A percentile compares a stretch with the other conserved stretches of the same genome.
Evolutionary conservation across 148 eudicot genomes (phyloP).

Genomic region (Nepenthes mirabilis): DNA sequence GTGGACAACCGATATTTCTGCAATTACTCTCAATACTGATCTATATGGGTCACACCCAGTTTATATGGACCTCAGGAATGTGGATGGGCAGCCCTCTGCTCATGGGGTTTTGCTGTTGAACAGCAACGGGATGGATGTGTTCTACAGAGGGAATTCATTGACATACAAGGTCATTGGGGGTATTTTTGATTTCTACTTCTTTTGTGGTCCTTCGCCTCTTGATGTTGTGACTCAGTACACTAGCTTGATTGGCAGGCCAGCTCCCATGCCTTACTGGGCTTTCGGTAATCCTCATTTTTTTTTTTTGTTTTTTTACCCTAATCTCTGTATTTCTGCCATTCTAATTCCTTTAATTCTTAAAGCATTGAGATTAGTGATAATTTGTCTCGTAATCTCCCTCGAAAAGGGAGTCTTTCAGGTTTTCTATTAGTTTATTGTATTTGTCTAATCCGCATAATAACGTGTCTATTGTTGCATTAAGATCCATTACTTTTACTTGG

Average conservation of each 20-base stretch:
- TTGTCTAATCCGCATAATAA: too few species aligned
- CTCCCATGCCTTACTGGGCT: slow-evolving; percentile 99
- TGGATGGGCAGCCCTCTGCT: slow-evolving; percentile 38
- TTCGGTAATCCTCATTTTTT: slow-evolving; percentile 33
- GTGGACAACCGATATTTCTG: slow-evolving; percentile 62
- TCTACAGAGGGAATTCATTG: slow-evolving; percentile 63
- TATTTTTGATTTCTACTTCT: slow-evolving; percentile 89
- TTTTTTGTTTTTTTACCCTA: not conserved
- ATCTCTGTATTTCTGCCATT: not conserved
- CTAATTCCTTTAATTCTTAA: not conserved
- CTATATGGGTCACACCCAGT: slow-evolving; percentile 93
- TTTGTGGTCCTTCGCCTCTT: slow-evolving; percentile 67
- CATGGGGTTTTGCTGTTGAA: slow-evolving; percentile 78
- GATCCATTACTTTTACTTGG: too few species aligned
- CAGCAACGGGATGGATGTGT: slow-evolving; percentile 93
- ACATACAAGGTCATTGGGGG: slow-evolving; percentile 97
- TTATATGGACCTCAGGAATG: slow-evolving; percentile 85
- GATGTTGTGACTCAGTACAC: slow-evolving; percentile 89
- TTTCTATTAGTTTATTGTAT: not conserved
- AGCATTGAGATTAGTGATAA: not conserved
- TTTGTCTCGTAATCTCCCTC: not conserved
- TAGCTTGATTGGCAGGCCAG: slow-evolving; percentile 77
- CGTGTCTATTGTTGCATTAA: too few species aligned
- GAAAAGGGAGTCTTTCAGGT: too few species aligned
- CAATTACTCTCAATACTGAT: slow-evolving; percentile 72